Percentiles rank a stretch among this genome's conserved stretches.
Conservation (phyloP, 768 basidiomycete genomes). For the Suillus ampliporus region DNA sequence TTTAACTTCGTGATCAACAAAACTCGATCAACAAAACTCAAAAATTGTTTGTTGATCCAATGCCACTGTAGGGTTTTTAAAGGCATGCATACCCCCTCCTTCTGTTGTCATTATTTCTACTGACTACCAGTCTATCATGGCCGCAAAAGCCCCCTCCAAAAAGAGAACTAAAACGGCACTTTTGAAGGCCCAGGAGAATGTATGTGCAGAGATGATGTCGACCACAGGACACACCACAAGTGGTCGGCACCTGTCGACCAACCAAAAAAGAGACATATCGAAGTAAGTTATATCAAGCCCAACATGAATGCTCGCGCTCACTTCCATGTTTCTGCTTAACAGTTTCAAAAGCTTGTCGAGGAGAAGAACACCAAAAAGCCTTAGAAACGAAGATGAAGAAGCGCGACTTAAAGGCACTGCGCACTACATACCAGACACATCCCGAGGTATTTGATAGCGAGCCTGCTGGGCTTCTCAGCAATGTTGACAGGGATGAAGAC, state of each 20-base stretch:
- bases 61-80: too few relatives aligned
- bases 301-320: background rate
- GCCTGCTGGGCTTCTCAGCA: constrained; percentile 1
- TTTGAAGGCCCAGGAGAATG: too few relatives aligned
- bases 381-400: background rate
- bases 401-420: background rate
- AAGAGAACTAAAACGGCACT: too few relatives aligned
- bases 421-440: background rate
- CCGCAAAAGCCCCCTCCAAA: too few relatives aligned
- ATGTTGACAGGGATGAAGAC: constrained; percentile 12
- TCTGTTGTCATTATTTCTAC: too few relatives aligned
- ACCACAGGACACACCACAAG: too few relatives aligned
- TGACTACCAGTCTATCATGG: too few relatives aligned
- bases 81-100: too few relatives aligned
- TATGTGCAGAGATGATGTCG: too few relatives aligned
- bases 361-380: background rate
- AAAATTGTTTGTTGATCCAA: too few relatives aligned
- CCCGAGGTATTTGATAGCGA: constrained; percentile 9
- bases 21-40: too few relatives aligned
- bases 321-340: background rate
- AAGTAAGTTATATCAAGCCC: background rate
- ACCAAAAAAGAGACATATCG: constrained; percentile 13
- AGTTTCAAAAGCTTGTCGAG: background rate
- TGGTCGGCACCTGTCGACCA: constrained; percentile 7
- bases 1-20: too few relatives aligned